These are phyloP conservation scores for Mariannaea sp. DNA, from an alignment of 2,329 filamentous ascomycete species.

Conservation along the genomic window DNA sequence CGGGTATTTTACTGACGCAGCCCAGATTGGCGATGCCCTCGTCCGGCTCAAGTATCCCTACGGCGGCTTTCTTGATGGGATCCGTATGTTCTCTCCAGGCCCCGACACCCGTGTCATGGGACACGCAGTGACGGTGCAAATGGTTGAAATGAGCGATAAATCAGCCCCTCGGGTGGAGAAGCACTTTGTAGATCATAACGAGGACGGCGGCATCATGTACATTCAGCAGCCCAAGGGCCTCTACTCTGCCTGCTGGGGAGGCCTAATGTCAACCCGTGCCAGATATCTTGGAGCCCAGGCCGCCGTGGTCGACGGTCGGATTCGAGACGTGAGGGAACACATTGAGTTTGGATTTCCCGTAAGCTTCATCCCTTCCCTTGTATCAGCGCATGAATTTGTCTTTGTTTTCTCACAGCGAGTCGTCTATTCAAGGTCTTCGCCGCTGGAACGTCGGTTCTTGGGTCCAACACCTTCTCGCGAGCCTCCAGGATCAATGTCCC, in stretches of 20 bases:
- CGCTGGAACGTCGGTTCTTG: conserved; percentile 34
- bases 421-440: conserved; percentile 35
- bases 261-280: conserved; percentile 39
- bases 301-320: conserved; percentile 37
- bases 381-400: not conserved
- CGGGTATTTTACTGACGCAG: not conserved
- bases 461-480: conserved; percentile 39
- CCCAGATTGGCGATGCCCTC: conserved; percentile 36
- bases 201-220: conserved; percentile 34
- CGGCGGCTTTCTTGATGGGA: conserved; percentile 35
- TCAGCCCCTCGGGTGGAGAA: conserved; percentile 32
- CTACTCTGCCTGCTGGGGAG: conserved; percentile 38
- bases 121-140: conserved; percentile 39
- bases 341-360: conserved; percentile 27
- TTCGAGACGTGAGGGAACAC: conserved; percentile 40
- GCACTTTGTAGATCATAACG: conserved; percentile 40
- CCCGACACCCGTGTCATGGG: conserved; percentile 28
- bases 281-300: conserved; percentile 35
- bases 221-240: conserved; percentile 37
- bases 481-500: conserved; percentile 38
- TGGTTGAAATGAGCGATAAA: conserved; percentile 35
- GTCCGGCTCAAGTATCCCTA: conserved; percentile 38
- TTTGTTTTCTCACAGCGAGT: not conserved
- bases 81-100: conserved; percentile 33
- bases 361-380: not conserved